Conservation (phyloP, 345 rosid genomes). For the Populus nigra region DNA sequence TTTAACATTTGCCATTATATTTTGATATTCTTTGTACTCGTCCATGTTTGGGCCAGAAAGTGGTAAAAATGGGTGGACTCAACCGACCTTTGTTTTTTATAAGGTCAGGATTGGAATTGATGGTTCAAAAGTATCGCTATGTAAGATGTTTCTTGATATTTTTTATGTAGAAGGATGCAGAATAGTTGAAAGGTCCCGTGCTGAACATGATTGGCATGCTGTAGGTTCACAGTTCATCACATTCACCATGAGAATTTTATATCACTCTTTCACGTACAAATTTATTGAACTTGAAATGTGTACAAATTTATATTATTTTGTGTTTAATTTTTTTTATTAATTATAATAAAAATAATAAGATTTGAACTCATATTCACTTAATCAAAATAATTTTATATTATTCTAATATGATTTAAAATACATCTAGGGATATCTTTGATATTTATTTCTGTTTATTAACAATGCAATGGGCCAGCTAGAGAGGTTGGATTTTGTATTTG, state of each 20-base stretch:
- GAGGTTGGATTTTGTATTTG: conserved; percentile 63
- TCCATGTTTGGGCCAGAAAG: conserved; percentile 93
- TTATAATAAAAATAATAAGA: too few relatives aligned
- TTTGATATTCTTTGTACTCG: conserved; percentile 76
- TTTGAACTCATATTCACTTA: accelerated
- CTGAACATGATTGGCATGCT: conserved; percentile 79
- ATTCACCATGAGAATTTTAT: conserved; percentile 50
- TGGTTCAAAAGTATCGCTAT: conserved; percentile 46
- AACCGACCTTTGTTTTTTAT: conserved; percentile 65
- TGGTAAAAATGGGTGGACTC: conserved; percentile 66
- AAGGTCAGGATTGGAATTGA: conserved; percentile 61
- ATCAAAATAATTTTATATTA: too few relatives aligned
- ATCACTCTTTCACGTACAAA: too few relatives aligned
- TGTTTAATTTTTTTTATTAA: too few relatives aligned
- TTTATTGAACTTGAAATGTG: too few relatives aligned
- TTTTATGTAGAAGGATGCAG: conserved; percentile 70
- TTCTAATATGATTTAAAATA: conserved; percentile 57
- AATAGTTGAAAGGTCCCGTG: conserved; percentile 84
- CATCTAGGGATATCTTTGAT: conserved; percentile 77
- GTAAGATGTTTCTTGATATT: conserved; percentile 55
- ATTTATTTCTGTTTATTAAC: conserved; percentile 69
- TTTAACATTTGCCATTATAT: conserved; percentile 47
- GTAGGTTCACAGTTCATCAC: conserved; percentile 85
- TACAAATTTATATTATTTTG: too few relatives aligned
- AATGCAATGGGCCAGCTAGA: conserved; percentile 81